Evolutionary conservation across 148 eudicot genomes (phyloP), one percentile per base, ranked within the genome.

Genomic region (Polygonum aviculare): DNA sequence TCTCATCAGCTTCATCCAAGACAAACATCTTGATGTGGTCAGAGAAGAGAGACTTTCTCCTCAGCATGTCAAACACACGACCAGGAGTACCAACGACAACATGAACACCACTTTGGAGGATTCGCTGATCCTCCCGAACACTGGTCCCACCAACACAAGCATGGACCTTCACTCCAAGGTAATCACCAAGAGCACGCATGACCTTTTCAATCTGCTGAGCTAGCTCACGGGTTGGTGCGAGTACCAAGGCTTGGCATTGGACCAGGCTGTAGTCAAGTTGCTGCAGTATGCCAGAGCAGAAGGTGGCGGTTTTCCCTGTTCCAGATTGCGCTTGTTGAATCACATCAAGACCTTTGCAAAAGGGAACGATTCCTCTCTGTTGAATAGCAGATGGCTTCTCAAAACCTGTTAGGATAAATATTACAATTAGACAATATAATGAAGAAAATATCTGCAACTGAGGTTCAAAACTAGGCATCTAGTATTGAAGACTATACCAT

Each of bases 71-170:
- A 72, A 85, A 83, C 63, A 85, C 86, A 78, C 88, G 86, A 72
- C 88, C 88, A 47, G 88, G 88, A 38, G 88, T 85, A 72, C 88
- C 88, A 72, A 85, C 86, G 75, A 85, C 88, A 77, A 85, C 88
- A 57, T 85, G 88, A 55, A 85, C 88, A 48, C 88, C 86, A 77
- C 75, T 75, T 72, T 79, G 79, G 22, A 84, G 87, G 35, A 85
- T 83, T 60, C 82, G 86, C 36, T 80, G 88, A 83, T 83, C 88
- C 80, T 85, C 85, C 49, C 88, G 80, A 8, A 83, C 88, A 48
- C 81, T 83, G 16, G 85, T 85, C 2, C 86, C 88, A 52, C 86
- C 88, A 36, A 85, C 84, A 78, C 88, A 85, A 33, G 86, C 86
- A 79, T 85, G 88, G 26, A 85, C 88, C 78, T 83, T 85, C 40